Evolutionary conservation across 2,329 filamentous ascomycete genomes (phyloP).

Genomic region (Botrytis galanthina): DNA sequence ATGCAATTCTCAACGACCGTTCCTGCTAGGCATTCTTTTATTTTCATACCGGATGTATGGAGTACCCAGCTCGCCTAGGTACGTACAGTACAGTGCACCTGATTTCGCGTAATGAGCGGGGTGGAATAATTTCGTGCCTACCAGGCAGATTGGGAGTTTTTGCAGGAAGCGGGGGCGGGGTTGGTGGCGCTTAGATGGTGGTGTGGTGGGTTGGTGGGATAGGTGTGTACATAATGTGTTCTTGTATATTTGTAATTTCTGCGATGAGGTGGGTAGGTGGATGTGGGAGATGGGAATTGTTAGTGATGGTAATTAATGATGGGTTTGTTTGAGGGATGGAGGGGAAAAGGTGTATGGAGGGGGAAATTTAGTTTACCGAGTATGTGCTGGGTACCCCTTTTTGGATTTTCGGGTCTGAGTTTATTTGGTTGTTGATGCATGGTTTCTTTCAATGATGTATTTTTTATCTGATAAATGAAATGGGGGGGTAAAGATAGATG

Average conservation of each 20-base stretch:
- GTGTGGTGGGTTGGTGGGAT: too few species aligned
- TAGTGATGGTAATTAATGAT: not conserved
- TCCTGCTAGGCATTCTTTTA: not conserved
- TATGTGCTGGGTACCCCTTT: not conserved
- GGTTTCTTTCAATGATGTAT: too few species aligned
- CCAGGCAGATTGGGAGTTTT: not conserved
- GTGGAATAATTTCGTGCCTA: not conserved
- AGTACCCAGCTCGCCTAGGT: not conserved
- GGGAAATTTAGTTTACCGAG: not conserved
- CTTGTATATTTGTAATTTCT: too few species aligned
- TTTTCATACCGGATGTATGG: too few species aligned
- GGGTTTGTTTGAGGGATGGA: not conserved
- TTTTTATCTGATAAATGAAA: not conserved
- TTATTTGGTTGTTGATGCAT: not conserved
- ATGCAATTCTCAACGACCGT: not conserved
- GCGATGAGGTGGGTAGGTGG: not conserved
- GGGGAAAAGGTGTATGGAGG: not conserved
- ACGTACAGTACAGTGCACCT: not conserved
- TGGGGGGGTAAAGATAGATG: not conserved
- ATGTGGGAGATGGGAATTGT: not conserved
- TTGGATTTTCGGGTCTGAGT: rapidly evolving
- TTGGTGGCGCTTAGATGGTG: not conserved
- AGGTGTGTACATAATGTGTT: too few species aligned
- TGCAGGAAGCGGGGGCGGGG: not conserved
- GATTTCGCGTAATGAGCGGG: not conserved